A percentile compares a stretch with the other conserved stretches of the same genome.
Conservation (phyloP, 139 green algal species). For the Chlorella sorokiniana region DNA sequence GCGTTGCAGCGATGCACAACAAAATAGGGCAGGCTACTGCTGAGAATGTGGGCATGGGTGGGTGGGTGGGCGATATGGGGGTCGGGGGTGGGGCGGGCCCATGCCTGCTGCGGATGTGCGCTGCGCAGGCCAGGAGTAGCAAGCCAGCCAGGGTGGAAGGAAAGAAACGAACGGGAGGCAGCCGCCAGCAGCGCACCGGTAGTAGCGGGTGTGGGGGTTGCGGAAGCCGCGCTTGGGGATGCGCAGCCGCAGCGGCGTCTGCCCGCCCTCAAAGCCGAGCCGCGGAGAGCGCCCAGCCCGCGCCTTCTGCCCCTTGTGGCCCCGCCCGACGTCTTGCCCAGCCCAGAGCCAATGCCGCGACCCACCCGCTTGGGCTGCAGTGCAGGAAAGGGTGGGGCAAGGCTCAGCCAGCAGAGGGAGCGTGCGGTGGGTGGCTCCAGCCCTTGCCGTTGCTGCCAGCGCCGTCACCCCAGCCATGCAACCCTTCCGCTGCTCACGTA, state of each 20-base stretch:
- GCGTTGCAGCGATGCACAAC: background rate
- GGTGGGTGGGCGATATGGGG: too few relatives aligned
- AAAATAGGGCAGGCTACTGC: too few relatives aligned
- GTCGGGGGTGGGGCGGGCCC: too few relatives aligned
- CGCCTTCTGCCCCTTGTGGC: constrained; percentile 84
- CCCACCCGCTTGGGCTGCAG: constrained; percentile 63
- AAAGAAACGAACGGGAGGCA: background rate
- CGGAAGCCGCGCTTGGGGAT: constrained; percentile 76
- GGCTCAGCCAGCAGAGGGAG: background rate
- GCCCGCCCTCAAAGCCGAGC: constrained; percentile 81
- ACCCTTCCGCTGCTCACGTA: constrained; percentile 44
- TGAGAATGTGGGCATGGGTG: too few relatives aligned
- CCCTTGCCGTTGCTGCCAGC: background rate
- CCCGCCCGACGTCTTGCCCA: constrained; percentile 78
- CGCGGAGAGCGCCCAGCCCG: constrained; percentile 54
- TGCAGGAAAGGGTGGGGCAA: background rate
- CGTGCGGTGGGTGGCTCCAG: background rate
- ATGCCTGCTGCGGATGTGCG: too few relatives aligned
- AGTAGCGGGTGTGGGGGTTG: constrained; percentile 54
- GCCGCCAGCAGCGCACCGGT: constrained; percentile 20
- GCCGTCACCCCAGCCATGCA: background rate
- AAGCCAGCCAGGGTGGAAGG: background rate
- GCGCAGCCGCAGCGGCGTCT: constrained; percentile 73
- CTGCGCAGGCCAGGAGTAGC: too few relatives aligned
- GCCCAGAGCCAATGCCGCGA: constrained; percentile 70